Conservation (phyloP, 768 basidiomycete genomes). For the Crepidotus variabilis region DNA sequence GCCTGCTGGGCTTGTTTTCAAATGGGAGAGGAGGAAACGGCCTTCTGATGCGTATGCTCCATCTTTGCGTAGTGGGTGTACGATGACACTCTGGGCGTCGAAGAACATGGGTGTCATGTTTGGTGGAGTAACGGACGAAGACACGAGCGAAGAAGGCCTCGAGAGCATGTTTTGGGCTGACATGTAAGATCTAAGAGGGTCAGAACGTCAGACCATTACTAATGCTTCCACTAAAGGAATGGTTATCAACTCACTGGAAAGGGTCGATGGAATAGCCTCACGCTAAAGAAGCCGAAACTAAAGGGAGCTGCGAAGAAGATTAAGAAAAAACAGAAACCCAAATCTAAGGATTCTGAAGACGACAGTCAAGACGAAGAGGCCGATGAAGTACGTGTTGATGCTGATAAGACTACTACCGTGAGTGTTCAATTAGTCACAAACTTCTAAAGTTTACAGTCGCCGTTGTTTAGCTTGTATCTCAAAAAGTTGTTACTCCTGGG, state of each 20-base stretch:
- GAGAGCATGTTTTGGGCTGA: conserved; percentile 89
- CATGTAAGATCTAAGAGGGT: conserved; percentile 37
- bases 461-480: not conserved
- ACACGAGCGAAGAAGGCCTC: conserved; percentile 77
- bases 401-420: not conserved
- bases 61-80: conserved; percentile 71
- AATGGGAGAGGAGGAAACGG: conserved; percentile 86
- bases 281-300: conserved; percentile 70
- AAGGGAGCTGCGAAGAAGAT: conserved; percentile 38
- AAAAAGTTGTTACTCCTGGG: not conserved
- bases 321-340: conserved; percentile 13
- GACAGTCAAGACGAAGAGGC: conserved; percentile 9
- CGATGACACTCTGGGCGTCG: conserved; percentile 77
- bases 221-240: conserved; percentile 43
- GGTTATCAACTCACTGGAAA: conserved; percentile 74
- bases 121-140: conserved; percentile 86
- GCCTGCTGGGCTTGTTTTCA: conserved; percentile 41
- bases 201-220: not conserved
- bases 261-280: conserved; percentile 76
- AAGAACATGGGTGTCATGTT: conserved; percentile 76
- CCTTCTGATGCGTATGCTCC: conserved; percentile 70
- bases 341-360: conserved; percentile 17
- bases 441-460: not conserved
- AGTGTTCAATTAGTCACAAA: not conserved
- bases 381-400: conserved; percentile 1